Conservation (phyloP, 2,329 filamentous ascomycete species). For the Phaeosphaeria sp. region DNA sequence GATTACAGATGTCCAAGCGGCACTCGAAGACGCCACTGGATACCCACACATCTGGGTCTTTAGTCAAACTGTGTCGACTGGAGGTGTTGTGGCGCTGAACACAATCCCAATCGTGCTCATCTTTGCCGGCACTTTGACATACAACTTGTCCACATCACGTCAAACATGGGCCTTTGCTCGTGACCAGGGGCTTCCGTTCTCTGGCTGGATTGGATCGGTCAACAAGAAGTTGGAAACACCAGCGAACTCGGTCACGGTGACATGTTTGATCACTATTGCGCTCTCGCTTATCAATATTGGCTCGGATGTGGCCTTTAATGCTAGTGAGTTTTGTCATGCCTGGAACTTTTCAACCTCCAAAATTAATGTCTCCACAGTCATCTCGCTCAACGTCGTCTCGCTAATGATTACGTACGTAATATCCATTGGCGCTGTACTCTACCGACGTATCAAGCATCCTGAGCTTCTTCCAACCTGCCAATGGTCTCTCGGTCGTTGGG, state of each 20-base stretch:
- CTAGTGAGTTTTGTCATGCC: slow-evolving; percentile 25
- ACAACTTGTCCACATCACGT: slow-evolving; percentile 40
- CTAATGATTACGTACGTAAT: slow-evolving; percentile 52
- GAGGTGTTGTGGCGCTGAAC: slow-evolving; percentile 39
- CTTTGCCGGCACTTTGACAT: slow-evolving; percentile 39
- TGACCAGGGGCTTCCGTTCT: slow-evolving; percentile 44
- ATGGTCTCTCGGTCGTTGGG: slow-evolving; percentile 50
- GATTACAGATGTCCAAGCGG: slow-evolving; percentile 39
- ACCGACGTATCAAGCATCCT: slow-evolving; percentile 45
- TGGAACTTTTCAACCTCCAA: background rate
- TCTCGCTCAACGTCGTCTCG: slow-evolving; percentile 48
- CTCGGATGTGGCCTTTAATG: slow-evolving; percentile 44
- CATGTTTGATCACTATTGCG: slow-evolving; percentile 34
- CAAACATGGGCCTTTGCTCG: slow-evolving; percentile 47
- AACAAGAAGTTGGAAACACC: slow-evolving; percentile 36
- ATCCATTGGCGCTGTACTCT: slow-evolving; percentile 50
- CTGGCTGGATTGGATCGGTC: slow-evolving; percentile 35
- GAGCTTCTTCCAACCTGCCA: slow-evolving; percentile 46
- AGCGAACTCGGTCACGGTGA: slow-evolving; percentile 40
- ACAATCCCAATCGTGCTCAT: slow-evolving; percentile 39
- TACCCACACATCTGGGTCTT: slow-evolving; percentile 48
- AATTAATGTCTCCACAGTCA: slow-evolving; percentile 28
- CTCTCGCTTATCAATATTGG: slow-evolving; percentile 46
- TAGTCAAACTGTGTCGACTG: slow-evolving; percentile 29
- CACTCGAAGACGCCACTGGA: slow-evolving; percentile 34